Evolutionary conservation across 352 stramenopile genomes (phyloP).

Genomic region (Globisporangium orthogonon): DNA sequence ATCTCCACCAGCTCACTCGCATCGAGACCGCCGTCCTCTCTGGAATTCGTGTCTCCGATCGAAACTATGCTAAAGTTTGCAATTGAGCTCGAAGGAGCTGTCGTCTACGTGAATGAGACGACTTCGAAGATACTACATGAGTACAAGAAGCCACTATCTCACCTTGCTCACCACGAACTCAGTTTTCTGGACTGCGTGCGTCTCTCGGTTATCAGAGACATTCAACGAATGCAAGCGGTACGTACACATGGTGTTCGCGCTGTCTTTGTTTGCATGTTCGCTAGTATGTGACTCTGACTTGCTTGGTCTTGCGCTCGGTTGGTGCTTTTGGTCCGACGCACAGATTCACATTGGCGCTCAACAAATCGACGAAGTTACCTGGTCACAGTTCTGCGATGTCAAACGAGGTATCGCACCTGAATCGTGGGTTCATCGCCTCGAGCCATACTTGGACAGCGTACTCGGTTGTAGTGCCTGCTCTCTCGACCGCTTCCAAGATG

Average conservation of each 20-base stretch:
- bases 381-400: conserved; percentile 5
- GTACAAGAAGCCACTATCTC: conserved; percentile 23
- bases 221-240: conserved; percentile 21
- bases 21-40: not conserved
- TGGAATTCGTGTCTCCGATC: not conserved
- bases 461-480: not conserved
- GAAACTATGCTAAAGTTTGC: conserved; percentile 6
- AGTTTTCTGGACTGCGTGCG: conserved; percentile 14
- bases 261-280: not conserved
- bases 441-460: too few relatives aligned
- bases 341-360: conserved; percentile 10
- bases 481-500: conserved; percentile 28
- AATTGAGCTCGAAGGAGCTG: conserved; percentile 7
- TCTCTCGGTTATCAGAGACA: conserved; percentile 13
- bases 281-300: not conserved
- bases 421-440: conserved; percentile 5
- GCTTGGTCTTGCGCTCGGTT: not conserved
- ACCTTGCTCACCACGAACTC: conserved; percentile 20
- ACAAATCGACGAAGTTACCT: conserved; percentile 5
- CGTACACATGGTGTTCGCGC: not conserved
- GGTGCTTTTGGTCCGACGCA: too few relatives aligned
- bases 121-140: not conserved
- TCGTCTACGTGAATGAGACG: not conserved
- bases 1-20: not conserved
- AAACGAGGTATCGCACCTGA: not conserved